Percentiles rank a stretch among this genome's conserved stretches.
phyloP scores from a whole-genome alignment of 75 land plant genomes.

The Adiantum capillusveneris region DNA sequence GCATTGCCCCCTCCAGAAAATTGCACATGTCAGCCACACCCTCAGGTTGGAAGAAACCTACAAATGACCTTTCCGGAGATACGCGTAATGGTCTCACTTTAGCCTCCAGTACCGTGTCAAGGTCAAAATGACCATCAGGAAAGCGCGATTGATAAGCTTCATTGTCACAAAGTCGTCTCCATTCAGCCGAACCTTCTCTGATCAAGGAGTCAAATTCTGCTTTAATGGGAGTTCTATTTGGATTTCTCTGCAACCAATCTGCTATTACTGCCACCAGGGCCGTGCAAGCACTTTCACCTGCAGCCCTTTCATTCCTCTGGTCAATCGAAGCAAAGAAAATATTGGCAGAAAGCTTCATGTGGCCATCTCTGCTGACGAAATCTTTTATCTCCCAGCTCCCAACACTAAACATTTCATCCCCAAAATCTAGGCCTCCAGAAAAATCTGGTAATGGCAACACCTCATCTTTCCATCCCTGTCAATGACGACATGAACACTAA shows the following conservation, averaged over 20 bases:
- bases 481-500: neutral
- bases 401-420: conserved; percentile 71
- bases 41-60: conserved; percentile 89
- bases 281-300: conserved; percentile 97
- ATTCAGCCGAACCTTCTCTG: conserved; percentile 82
- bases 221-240: conserved; percentile 54
- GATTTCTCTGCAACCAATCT: conserved; percentile 78
- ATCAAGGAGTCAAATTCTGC: conserved; percentile 88
- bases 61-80: conserved; percentile 57
- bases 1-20: conserved; percentile 77
- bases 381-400: conserved; percentile 86
- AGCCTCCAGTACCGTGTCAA: conserved; percentile 78
- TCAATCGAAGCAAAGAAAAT: conserved; percentile 95
- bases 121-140: conserved; percentile 90
- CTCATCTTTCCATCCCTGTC: conserved; percentile 10
- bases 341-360: conserved; percentile 57
- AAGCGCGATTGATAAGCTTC: conserved; percentile 49
- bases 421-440: conserved; percentile 52
- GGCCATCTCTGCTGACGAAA: conserved; percentile 70
- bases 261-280: conserved; percentile 95
- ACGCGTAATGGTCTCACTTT: conserved; percentile 65
- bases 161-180: conserved; percentile 80
- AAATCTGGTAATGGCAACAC: neutral
- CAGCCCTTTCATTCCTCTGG: conserved; percentile 89
- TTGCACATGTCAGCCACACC: conserved; percentile 45